A percentile compares a stretch with the other conserved stretches of the same genome.
These are phyloP conservation scores for Erysimum cheiranthoides DNA, from an alignment of 345 rosid species.

Conservation along the genomic window DNA sequence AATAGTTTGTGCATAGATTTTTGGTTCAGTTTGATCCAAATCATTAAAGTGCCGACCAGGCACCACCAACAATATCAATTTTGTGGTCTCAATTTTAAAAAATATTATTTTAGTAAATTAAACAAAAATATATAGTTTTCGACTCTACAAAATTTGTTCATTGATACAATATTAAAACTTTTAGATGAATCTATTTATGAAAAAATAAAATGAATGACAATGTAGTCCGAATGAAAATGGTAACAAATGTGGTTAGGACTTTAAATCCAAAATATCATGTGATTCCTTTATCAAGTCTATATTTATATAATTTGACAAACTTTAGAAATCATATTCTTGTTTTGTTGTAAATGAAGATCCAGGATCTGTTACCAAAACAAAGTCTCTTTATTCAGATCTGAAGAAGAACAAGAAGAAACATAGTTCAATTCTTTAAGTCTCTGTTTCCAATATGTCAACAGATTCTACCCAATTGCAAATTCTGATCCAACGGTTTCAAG, in stretches of 20 bases:
- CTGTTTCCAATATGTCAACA: constrained; percentile 35
- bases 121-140: no score
- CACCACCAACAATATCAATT: background rate
- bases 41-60: no score
- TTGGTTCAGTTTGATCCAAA: background rate
- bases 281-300: no score
- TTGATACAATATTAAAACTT: no score
- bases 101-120: background rate
- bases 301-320: no score
- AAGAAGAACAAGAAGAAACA: constrained; percentile 23
- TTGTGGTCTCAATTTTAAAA: background rate
- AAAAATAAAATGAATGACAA: no score
- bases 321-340: background rate
- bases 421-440: background rate
- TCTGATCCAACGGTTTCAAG: constrained; percentile 33
- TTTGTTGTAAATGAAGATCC: background rate
- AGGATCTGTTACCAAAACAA: background rate
- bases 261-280: no score
- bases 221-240: no score
- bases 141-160: no score
- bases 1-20: background rate
- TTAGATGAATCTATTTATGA: no score
- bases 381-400: constrained; percentile 33
- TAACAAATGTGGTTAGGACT: no score
- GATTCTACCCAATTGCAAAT: constrained; percentile 16